A percentile compares a stretch with the other conserved stretches of the same genome.
These are phyloP conservation scores for Diaporthe sp. DNA, from an alignment of 2,329 filamentous ascomycete species.

Conservation along the genomic window DNA sequence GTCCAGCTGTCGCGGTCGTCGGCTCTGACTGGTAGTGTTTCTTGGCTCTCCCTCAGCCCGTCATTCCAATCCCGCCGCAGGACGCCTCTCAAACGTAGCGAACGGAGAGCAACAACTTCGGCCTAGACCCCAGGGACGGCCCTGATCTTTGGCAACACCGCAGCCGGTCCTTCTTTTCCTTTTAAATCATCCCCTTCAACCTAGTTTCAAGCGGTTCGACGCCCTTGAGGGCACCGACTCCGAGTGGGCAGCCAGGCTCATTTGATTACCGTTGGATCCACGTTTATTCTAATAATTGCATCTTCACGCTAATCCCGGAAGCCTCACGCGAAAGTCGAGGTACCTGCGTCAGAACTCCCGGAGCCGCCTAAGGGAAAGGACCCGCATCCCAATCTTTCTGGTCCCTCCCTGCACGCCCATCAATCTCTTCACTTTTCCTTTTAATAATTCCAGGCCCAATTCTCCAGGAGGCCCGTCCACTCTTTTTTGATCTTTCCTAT, in stretches of 20 bases:
- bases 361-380: constrained; percentile 40
- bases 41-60: constrained; percentile 30
- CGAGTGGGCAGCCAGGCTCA: constrained; percentile 40
- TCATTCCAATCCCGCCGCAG: constrained; percentile 36
- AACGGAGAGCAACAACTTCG: constrained; percentile 16
- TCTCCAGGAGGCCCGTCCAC: constrained; percentile 38
- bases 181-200: not conserved
- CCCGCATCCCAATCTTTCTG: constrained; percentile 42
- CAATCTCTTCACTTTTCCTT: constrained; percentile 41
- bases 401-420: constrained; percentile 41
- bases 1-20: constrained; percentile 26
- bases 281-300: constrained; percentile 41
- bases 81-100: constrained; percentile 19
- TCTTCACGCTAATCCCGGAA: constrained; percentile 40
- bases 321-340: constrained; percentile 38
- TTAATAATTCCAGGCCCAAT: constrained; percentile 41
- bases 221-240: constrained; percentile 22
- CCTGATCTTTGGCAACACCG: constrained; percentile 8
- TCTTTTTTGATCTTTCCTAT: constrained; percentile 40
- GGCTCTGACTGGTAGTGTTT: constrained; percentile 33
- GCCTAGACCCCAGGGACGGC: constrained; percentile 11
- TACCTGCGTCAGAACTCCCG: constrained; percentile 40
- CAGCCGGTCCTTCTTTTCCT: constrained; percentile 30
- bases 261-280: constrained; percentile 39
- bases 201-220: constrained; percentile 24